Percentiles rank a stretch among this genome's conserved stretches.
phyloP scores from a whole-genome alignment of 768 basidiomycete genomes.

The Amyloporia xantha region DNA sequence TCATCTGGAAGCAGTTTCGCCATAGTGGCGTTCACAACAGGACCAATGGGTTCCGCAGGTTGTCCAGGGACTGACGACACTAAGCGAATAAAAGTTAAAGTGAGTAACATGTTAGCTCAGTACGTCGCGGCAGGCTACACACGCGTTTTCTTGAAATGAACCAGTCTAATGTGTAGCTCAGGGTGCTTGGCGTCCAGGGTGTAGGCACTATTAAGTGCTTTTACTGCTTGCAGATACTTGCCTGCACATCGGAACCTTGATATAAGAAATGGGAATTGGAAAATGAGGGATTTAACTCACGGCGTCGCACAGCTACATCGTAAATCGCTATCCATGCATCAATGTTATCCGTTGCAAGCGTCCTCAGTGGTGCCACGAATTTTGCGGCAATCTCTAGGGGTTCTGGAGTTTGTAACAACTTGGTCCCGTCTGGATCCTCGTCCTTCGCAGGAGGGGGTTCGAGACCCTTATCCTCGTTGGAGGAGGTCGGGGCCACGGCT shows the following conservation, averaged over 20 bases:
- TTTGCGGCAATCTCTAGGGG: constrained; percentile 73
- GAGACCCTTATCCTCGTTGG: constrained; percentile 66
- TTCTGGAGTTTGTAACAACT: constrained; percentile 54
- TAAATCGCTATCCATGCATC: constrained; percentile 72
- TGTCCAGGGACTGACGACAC: constrained; percentile 39
- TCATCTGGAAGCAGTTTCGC: constrained; percentile 49
- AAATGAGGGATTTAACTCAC: constrained; percentile 39
- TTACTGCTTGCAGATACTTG: constrained; percentile 73
- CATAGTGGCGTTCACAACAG: constrained; percentile 43
- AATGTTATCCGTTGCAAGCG: constrained; percentile 43
- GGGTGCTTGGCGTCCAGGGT: constrained; percentile 50
- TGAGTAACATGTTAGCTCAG: constrained; percentile 4
- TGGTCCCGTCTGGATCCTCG: constrained; percentile 79
- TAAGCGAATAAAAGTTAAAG: constrained; percentile 19
- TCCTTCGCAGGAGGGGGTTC: constrained; percentile 54
- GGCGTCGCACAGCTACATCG: constrained; percentile 76
- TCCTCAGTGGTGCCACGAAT: constrained; percentile 56
- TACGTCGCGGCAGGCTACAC: constrained; percentile 8
- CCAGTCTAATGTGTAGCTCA: constrained; percentile 63
- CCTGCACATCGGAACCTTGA: constrained; percentile 44
- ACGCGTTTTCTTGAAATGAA: constrained; percentile 58
- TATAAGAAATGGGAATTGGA: background rate
- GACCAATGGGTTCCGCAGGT: constrained; percentile 39
- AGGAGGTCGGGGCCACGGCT: constrained; percentile 29
- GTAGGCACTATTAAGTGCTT: constrained; percentile 55